Percentiles rank a stretch among this genome's conserved stretches.
Evolutionary conservation across 2,329 filamentous ascomycete genomes (phyloP).

Genomic region (Xylariales sp.): DNA sequence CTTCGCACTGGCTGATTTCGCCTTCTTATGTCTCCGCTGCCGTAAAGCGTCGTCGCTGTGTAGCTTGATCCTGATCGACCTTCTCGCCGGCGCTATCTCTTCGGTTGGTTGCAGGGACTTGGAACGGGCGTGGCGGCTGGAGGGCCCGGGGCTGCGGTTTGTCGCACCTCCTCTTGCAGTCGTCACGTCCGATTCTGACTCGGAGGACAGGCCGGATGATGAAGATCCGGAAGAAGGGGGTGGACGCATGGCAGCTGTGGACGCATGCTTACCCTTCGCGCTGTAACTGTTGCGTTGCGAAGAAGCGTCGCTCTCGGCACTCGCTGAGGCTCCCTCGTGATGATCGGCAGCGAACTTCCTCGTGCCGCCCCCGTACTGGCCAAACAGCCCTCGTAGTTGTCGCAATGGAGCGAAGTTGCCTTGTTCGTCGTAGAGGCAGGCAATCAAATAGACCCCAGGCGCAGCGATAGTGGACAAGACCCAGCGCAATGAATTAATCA

Average conservation of each 20-base stretch:
- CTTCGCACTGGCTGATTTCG: conserved; percentile 44
- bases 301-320: conserved; percentile 25
- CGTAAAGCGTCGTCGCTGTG: conserved; percentile 70
- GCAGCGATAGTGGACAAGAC: conserved; percentile 73
- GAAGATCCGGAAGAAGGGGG: conserved; percentile 42
- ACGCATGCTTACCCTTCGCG: conserved; percentile 20
- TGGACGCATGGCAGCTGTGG: conserved; percentile 17
- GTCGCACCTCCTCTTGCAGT: conserved; percentile 25
- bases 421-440: conserved; percentile 76
- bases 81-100: conserved; percentile 62
- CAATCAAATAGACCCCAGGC: conserved; percentile 76
- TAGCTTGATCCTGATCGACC: conserved; percentile 87
- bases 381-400: conserved; percentile 64
- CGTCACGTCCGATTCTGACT: conserved; percentile 60
- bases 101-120: conserved; percentile 57
- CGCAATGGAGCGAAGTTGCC: conserved; percentile 74
- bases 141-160: conserved; percentile 22
- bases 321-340: conserved; percentile 23
- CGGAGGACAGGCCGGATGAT: conserved; percentile 65
- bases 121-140: conserved; percentile 54
- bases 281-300: conserved; percentile 21
- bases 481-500: conserved; percentile 73
- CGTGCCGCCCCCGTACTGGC: conserved; percentile 34
- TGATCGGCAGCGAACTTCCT: conserved; percentile 46
- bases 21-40: conserved; percentile 67